Evolutionary conservation across 2,329 filamentous ascomycete genomes (phyloP).

Genomic region (Calonectria pseudoturangicola): DNA sequence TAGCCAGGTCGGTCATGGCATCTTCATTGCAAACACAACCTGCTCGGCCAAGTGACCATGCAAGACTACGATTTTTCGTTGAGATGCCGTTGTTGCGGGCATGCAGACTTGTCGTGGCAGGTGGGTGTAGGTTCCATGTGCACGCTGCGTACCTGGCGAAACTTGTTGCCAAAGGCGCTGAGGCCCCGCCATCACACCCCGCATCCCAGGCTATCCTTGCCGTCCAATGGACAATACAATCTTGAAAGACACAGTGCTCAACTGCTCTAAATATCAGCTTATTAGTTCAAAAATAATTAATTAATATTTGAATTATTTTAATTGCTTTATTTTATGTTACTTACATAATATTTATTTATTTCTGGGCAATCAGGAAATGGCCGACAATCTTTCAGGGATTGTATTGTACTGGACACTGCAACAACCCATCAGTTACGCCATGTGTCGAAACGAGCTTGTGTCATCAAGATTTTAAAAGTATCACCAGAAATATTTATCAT

Average conservation of each 20-base stretch:
- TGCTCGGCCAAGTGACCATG: conserved; percentile 35
- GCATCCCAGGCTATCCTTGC: background rate
- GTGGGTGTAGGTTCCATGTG: conserved; percentile 13
- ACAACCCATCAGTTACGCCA: too few species aligned
- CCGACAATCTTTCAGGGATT: too few species aligned
- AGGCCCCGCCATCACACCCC: conserved; percentile 23
- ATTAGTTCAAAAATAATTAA: too few species aligned
- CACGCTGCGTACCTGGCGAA: background rate
- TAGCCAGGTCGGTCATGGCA: conserved; percentile 70
- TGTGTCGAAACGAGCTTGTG: background rate
- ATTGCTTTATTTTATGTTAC: too few species aligned
- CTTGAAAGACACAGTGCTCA: too few species aligned
- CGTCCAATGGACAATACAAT: background rate
- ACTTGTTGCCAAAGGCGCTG: background rate
- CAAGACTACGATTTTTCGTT: conserved; percentile 34
- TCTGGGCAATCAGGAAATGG: too few species aligned
- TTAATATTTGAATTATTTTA: too few species aligned
- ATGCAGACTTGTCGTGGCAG: conserved; percentile 30
- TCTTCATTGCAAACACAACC: conserved; percentile 53
- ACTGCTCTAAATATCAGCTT: too few species aligned
- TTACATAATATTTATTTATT: too few species aligned
- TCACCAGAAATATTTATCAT: background rate
- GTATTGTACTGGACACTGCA: too few species aligned
- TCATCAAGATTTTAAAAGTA: background rate
- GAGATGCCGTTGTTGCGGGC: conserved; percentile 18